phyloP scores from a whole-genome alignment of 345 rosid species.

The Eucalyptus cloeziana region DNA sequence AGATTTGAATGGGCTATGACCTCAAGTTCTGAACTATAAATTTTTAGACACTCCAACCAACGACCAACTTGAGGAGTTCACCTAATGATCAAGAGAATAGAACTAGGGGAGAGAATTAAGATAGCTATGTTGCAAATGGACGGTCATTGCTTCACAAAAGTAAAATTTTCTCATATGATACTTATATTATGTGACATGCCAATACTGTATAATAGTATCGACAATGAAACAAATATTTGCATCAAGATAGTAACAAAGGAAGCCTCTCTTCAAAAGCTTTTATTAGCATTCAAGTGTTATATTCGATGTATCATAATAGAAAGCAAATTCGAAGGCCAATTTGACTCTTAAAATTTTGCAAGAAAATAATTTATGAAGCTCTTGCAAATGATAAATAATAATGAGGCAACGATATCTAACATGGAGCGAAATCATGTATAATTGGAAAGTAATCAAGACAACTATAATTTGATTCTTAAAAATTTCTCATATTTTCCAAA shows the following conservation, averaged over 20 bases:
- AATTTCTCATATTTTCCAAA: not conserved
- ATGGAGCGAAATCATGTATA: not conserved
- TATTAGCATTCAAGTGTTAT: not conserved
- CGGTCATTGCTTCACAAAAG: not conserved
- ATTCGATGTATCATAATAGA: not conserved
- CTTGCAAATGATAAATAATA: not conserved
- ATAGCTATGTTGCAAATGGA: not conserved
- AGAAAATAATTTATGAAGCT: not conserved
- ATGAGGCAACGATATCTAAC: not conserved
- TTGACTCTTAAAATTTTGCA: not conserved
- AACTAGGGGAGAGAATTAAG: not conserved
- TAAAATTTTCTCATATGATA: not conserved
- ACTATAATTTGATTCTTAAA: not conserved
- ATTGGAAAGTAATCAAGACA: not conserved
- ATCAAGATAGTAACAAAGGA: not conserved
- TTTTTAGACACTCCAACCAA: not conserved
- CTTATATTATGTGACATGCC: not conserved
- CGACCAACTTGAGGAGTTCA: not conserved
- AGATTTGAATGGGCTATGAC: not conserved
- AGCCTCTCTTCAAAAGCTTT: not conserved
- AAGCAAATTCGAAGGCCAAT: not conserved
- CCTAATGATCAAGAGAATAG: not conserved
- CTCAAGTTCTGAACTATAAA: not conserved
- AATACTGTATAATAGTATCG: rapidly evolving
- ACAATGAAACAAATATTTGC: not conserved